phyloP scores from a whole-genome alignment of 2,329 filamentous ascomycete genomes.

The Ciborinia camelliae region DNA sequence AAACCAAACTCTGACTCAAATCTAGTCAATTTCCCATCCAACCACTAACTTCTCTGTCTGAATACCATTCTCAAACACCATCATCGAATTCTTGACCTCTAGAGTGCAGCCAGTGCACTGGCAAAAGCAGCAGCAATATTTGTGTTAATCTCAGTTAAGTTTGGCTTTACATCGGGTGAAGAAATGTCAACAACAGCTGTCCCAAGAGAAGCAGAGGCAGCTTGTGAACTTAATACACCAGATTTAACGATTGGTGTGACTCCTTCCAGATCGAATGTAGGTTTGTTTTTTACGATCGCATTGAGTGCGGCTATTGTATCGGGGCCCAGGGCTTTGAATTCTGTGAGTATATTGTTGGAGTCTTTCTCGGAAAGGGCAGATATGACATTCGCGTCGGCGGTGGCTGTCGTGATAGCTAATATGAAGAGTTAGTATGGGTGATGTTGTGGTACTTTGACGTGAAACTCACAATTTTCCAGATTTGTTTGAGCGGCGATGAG shows the following conservation, averaged over 20 bases:
- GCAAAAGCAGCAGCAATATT: not conserved
- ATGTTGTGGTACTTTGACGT: not conserved
- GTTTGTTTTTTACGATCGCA: constrained; percentile 22
- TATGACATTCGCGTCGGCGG: constrained; percentile 18
- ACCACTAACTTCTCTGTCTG: not conserved
- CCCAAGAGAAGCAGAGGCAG: constrained; percentile 21
- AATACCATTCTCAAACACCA: not conserved
- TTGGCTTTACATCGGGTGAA: constrained; percentile 19
- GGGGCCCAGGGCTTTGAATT: constrained; percentile 12
- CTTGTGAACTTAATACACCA: constrained; percentile 18
- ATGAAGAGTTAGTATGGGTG: not conserved
- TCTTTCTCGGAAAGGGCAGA: constrained; percentile 21
- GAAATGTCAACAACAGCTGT: constrained; percentile 23
- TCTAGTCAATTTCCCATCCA: not conserved
- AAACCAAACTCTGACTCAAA: not conserved
- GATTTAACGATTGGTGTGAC: constrained; percentile 16
- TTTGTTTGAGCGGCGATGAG: constrained; percentile 17
- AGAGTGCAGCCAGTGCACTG: not conserved
- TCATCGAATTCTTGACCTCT: not conserved
- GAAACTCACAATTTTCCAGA: constrained; percentile 17
- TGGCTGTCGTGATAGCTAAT: constrained; percentile 11
- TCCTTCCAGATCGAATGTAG: constrained; percentile 18
- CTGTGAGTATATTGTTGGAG: constrained; percentile 19
- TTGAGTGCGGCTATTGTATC: constrained; percentile 19
- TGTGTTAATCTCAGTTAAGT: not conserved